phyloP scores from a whole-genome alignment of 1,284 basidiomycete genomes.

The Trametes versicolor region DNA sequence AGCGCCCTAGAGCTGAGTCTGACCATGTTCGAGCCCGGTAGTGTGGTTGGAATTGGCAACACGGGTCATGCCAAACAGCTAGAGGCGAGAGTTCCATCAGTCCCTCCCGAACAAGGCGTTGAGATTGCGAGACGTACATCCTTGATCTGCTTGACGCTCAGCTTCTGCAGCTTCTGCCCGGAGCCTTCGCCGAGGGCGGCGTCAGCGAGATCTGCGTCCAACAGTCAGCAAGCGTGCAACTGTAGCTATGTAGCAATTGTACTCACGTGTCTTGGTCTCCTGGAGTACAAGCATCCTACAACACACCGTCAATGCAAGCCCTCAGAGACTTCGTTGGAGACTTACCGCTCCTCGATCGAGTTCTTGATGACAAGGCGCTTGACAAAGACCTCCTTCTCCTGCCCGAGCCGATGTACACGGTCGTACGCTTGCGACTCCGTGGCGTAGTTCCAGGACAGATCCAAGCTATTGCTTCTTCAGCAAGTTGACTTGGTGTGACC shows the following conservation, averaged over 20 bases:
- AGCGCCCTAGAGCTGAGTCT: neutral
- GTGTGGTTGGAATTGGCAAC: slow-evolving; percentile 15
- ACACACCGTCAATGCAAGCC: slow-evolving; percentile 4
- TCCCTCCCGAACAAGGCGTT: neutral
- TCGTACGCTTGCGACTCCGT: slow-evolving; percentile 73
- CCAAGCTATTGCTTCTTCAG: slow-evolving; percentile 55
- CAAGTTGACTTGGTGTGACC: neutral
- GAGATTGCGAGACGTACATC: slow-evolving; percentile 42
- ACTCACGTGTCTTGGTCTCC: slow-evolving; percentile 67
- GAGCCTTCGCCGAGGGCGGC: slow-evolving; percentile 74
- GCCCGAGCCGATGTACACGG: slow-evolving; percentile 74
- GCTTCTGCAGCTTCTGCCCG: slow-evolving; percentile 64
- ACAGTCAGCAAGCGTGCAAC: neutral
- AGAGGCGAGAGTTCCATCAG: neutral
- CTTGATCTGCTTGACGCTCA: slow-evolving; percentile 72
- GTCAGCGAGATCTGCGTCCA: slow-evolving; percentile 60
- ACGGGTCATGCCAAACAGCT: slow-evolving; percentile 22
- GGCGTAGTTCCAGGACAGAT: slow-evolving; percentile 78
- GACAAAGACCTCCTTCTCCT: slow-evolving; percentile 73
- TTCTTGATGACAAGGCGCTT: slow-evolving; percentile 72
- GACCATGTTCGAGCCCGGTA: slow-evolving; percentile 1
- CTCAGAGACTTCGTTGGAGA: slow-evolving; percentile 1
- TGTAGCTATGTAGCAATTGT: neutral
- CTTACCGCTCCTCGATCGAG: slow-evolving; percentile 77
- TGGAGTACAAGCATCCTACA: slow-evolving; percentile 66